Evolutionary conservation across 202 grass and related monocot species (phyloP), one percentile per base, ranked within the genome.

Genomic region (Setaria viridis): DNA sequence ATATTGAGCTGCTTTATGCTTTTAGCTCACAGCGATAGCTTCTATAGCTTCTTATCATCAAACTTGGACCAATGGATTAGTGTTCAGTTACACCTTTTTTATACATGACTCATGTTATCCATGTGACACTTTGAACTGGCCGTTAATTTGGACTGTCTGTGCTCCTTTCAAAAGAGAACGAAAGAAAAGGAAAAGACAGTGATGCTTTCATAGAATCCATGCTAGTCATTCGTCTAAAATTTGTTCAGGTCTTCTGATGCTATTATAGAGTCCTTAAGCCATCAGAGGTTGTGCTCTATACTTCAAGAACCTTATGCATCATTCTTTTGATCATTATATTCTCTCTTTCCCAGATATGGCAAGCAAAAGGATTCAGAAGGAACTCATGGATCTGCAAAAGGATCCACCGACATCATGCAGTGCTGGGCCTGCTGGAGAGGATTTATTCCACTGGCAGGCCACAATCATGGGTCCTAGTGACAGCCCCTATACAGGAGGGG

Each of bases 361-460:
- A 11, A 97, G 89, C 88, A 97, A 94, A 86, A 90, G 94, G 88
- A 97, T 97, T 85, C 92, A 94, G 85, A 97, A 94, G 89, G 94
- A 94, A 67, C 85, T 97, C 15, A 70, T 94, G 94, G 94, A 94
- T 91, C 76, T 97, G 81, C 92, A 92, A 62, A 97, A 89, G 50
- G 94, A 97, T 85, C 94, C 94, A 48, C 94, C 92, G 0, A 94
- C 90, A 80, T 97, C 92, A 25, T 97, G 92, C 80, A 97, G 94
- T 73, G 92, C 94, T 58, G 94, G 94, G 79, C 94, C 94, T 20
- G 86, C 89, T 67, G 88, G 94, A 68, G 90, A 94, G 84, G 94
- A 94, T 81, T 70, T 97, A 82, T 92, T 97, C 86, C 90, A 92
- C 46, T 94, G 88, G 94, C 94, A 97, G 74, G 94, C 94, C 62